Evolutionary conservation across 805 yeast species (phyloP), one percentile per base, ranked within the genome.

Genomic region (Brettanomyces naardenensis): DNA sequence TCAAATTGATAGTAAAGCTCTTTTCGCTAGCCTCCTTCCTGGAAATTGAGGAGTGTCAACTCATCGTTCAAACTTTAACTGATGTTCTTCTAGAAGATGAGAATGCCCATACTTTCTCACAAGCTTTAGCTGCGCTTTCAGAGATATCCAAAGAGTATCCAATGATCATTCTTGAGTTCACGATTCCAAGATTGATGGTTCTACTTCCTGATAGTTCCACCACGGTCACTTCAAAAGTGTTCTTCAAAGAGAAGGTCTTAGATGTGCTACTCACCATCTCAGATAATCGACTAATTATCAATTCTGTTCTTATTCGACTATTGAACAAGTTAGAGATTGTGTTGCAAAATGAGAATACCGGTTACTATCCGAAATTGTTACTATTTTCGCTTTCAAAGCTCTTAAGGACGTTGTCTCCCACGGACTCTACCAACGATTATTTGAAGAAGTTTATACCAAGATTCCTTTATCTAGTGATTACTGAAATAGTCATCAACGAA

Each of bases 31-130:
- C 60, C 2, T 61, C 59, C 1, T 78, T 74, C 45, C 58, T 87
- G 34, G 31, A 26, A 11, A 17, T 13, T 6, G 27, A 19, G 9
- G 95, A 87, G 46, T 55, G 74, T 20, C 71, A 75, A 21, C 59
- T 84, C 37, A 63, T 84, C 5, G 73, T 80, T 25, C 84, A 75
- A 45, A 75, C 79, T 47, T 61, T 86, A 27, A 75, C 75, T 4
- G 88, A 80, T 30, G 69, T 77, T 11, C 62, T 84, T 6, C 54
- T 79, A n/a, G 58, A 59, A 4, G 77, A 69, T 44, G 18, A 20
- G 5, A 69, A 73, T 30, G 73, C 72, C 28, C 64, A 72, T 19
- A 68, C 84, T 1, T 66, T 72, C 28, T 61, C 59, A 14, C 77
- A 76, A 11, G 67, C 79, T 11, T 52, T 81, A 19, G 68, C 62